A percentile compares a stretch with the other conserved stretches of the same genome.
phyloP scores from a whole-genome alignment of 768 basidiomycete genomes.

The Calvatia gigantea region DNA sequence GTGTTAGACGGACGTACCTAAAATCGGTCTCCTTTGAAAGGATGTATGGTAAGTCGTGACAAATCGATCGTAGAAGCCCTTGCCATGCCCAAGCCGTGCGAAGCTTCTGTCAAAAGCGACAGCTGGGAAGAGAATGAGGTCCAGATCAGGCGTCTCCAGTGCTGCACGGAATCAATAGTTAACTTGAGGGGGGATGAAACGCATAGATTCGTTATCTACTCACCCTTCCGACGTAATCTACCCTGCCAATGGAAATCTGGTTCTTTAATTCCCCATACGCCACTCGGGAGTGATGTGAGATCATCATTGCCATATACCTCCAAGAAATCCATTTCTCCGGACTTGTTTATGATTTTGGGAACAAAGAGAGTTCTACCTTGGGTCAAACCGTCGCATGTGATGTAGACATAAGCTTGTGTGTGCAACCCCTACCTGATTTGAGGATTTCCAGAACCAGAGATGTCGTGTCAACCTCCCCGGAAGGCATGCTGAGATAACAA shows the following conservation, averaged over 20 bases:
- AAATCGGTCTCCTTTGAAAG: slow-evolving; percentile 44
- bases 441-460: slow-evolving; percentile 49
- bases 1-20: slow-evolving; percentile 41
- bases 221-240: slow-evolving; percentile 48
- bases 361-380: slow-evolving; percentile 68
- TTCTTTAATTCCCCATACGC: slow-evolving; percentile 76
- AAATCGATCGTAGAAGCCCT: slow-evolving; percentile 81
- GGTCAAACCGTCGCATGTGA: background rate
- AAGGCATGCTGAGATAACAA: slow-evolving; percentile 81
- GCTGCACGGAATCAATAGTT: background rate
- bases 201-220: slow-evolving; percentile 17
- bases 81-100: slow-evolving; percentile 76
- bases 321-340: slow-evolving; percentile 61
- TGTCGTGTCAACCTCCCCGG: slow-evolving; percentile 63
- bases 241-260: slow-evolving; percentile 45
- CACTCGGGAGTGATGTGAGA: slow-evolving; percentile 50
- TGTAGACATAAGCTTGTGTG: background rate
- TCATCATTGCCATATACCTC: slow-evolving; percentile 58
- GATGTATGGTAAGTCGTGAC: slow-evolving; percentile 49
- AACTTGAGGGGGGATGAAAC: background rate
- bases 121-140: slow-evolving; percentile 65
- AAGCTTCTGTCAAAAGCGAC: slow-evolving; percentile 71
- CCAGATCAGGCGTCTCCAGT: slow-evolving; percentile 29
- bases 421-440: slow-evolving; percentile 43
- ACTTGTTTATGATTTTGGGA: slow-evolving; percentile 51